Conservation (phyloP, 2,329 filamentous ascomycete species). For the Parafenestella ontariensis region DNA sequence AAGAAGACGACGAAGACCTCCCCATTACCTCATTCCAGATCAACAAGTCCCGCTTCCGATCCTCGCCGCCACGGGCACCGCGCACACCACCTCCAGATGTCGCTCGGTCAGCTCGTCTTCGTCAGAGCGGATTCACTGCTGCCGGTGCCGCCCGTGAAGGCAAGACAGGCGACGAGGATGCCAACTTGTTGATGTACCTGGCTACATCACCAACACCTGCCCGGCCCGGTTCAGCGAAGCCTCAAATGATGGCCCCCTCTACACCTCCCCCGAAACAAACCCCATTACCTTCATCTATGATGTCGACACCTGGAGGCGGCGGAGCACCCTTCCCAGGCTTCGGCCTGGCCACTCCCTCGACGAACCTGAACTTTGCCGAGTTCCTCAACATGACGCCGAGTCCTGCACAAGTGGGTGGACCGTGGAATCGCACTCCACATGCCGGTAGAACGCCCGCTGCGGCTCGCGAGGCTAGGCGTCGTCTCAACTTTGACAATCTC, state of each 20-base stretch:
- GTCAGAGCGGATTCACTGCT: slow-evolving; percentile 48
- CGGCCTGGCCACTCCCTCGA: slow-evolving; percentile 77
- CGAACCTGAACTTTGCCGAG: slow-evolving; percentile 91
- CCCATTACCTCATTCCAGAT: slow-evolving; percentile 76
- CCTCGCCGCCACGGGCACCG: slow-evolving; percentile 74
- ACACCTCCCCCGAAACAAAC: slow-evolving; percentile 62
- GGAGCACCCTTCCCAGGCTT: slow-evolving; percentile 63
- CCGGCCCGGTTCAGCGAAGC: slow-evolving; percentile 56
- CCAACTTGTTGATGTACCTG: slow-evolving; percentile 85
- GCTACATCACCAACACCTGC: slow-evolving; percentile 91
- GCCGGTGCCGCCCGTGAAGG: slow-evolving; percentile 52
- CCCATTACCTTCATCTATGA: slow-evolving; percentile 81
- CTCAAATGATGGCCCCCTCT: slow-evolving; percentile 59
- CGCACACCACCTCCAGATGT: slow-evolving; percentile 51
- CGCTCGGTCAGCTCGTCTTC: slow-evolving; percentile 50
- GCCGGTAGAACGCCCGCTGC: slow-evolving; percentile 72
- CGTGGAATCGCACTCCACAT: slow-evolving; percentile 71
- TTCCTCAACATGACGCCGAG: slow-evolving; percentile 98
- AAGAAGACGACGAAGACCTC: slow-evolving; percentile 84
- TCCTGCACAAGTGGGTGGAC: slow-evolving; percentile 75
- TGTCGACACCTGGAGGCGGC: slow-evolving; percentile 81
- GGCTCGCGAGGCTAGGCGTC: slow-evolving; percentile 72
- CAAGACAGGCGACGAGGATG: slow-evolving; percentile 78
- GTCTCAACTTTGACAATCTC: slow-evolving; percentile 84
- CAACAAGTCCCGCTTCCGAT: slow-evolving; percentile 64